phyloP scores from a whole-genome alignment of 1,284 basidiomycete genomes.

The Microbotryum lychnidis-dioicae region DNA sequence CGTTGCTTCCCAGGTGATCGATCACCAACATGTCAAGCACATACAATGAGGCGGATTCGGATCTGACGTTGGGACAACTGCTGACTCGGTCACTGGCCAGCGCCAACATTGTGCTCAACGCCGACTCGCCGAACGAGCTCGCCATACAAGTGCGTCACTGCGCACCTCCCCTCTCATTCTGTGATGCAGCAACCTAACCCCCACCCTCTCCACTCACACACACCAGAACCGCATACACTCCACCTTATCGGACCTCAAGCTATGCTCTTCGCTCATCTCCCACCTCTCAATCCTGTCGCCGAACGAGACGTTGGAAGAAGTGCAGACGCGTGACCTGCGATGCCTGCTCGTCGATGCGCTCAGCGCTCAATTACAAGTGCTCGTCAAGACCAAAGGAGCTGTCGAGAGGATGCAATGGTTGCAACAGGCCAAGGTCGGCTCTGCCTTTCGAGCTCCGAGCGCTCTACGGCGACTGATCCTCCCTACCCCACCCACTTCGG shows the following conservation, averaged over 20 bases:
- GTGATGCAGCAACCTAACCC: not conserved
- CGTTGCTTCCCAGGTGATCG: too few species aligned
- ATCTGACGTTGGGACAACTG: conserved; percentile 29
- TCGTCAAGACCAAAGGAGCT: conserved; percentile 53
- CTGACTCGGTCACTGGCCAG: conserved; percentile 15
- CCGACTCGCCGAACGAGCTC: conserved; percentile 16
- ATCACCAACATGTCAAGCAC: not conserved
- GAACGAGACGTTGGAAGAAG: conserved; percentile 77
- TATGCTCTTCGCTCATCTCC: conserved; percentile 36
- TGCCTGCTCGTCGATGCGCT: conserved; percentile 72
- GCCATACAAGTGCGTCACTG: conserved; percentile 11
- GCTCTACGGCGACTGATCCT: too few species aligned
- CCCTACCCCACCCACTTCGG: too few species aligned
- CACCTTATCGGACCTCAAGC: conserved; percentile 29
- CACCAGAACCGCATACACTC: conserved; percentile 11
- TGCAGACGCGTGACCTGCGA: conserved; percentile 67
- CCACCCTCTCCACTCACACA: not conserved
- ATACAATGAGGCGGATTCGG: not conserved
- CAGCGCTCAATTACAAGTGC: conserved; percentile 61
- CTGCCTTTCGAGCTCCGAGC: conserved; percentile 12
- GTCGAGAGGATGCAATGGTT: conserved; percentile 55
- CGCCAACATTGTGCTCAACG: conserved; percentile 2
- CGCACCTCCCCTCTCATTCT: not conserved
- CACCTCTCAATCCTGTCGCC: conserved; percentile 67
- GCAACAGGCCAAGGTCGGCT: conserved; percentile 53